phyloP scores from a whole-genome alignment of 2,329 filamentous ascomycete species.

The Botrytis aclada region DNA sequence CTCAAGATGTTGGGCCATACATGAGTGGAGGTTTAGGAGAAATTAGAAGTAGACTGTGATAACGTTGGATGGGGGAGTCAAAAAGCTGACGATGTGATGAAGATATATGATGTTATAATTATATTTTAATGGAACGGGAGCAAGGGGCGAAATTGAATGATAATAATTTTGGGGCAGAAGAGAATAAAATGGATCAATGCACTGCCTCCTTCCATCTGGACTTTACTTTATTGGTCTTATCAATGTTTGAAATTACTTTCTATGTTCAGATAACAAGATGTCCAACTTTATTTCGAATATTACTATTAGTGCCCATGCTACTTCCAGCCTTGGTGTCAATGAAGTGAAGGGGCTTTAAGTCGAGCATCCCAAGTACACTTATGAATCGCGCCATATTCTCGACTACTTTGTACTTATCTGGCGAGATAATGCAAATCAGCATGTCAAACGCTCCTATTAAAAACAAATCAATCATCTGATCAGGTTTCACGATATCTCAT shows the following conservation, averaged over 20 bases:
- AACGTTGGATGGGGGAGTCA: background rate
- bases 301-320: background rate
- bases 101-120: background rate
- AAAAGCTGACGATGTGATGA: background rate
- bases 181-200: background rate
- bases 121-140: background rate
- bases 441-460: background rate
- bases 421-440: background rate
- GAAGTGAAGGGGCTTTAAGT: background rate
- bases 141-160: background rate
- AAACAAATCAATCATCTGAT: too few relatives aligned
- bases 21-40: conserved; percentile 36
- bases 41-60: conserved; percentile 30
- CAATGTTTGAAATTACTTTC: background rate
- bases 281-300: too few relatives aligned
- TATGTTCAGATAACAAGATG: background rate
- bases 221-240: background rate
- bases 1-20: conserved; percentile 25
- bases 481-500: background rate
- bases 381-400: background rate
- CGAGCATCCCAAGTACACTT: background rate
- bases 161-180: background rate
- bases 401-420: background rate
- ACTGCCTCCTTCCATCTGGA: background rate
- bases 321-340: background rate